Base-by-base conservation (phyloP, 1,284 basidiomycete species). In the Cryptococcus sp. region DNA sequence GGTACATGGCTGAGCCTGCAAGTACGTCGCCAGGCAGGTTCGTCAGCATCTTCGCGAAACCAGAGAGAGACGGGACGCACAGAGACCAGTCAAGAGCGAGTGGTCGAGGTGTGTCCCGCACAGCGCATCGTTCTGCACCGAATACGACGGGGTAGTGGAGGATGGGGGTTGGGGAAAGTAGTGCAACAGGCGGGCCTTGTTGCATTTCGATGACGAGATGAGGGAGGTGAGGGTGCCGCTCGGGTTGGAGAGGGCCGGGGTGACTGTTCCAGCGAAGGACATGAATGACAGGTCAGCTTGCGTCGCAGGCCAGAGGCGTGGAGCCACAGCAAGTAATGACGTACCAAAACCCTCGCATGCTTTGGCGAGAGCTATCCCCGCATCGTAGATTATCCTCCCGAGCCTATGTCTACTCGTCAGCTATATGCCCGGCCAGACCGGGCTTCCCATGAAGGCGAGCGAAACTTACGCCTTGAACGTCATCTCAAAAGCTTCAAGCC, bases 331-430 rank as follows among this genome's bases (percentile, higher is more conserved):
- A 8, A 44, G 13, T 38, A 24, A 13, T 33, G 36, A 57, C 77
- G 53, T 68, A 90, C 89, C 88, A 67, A 94, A 94, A 38, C 85
- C 84, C 69, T 96, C 89, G 71, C 92, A 95, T 13, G 91, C 92
- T 15, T 72, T 78, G 1, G 91, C 91, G 23, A 97, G 78, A 59
- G 88, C 79, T 62, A 84, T 82, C 2, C 92, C 93, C 18, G 92
- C 84, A 45, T 85, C 75, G 67, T 89, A 91, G 45, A 95, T 82
- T 56, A 95, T 84, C 52, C 85, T 87, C 45, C 77, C 77, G 7
- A 79, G 64, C n/a, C 75, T 77, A 42, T 12, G 48, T 42, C 37
- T 18, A 38, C 21, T 7, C 7, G 28, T 55, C 33, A 55, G 46
- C 35, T 13, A n/a, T 20, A 4, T 50, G 13, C 52, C 37, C 18